Evolutionary conservation across 257 asterid genomes (phyloP), one percentile per base, ranked within the genome.

Genomic region (Striga asiatica): DNA sequence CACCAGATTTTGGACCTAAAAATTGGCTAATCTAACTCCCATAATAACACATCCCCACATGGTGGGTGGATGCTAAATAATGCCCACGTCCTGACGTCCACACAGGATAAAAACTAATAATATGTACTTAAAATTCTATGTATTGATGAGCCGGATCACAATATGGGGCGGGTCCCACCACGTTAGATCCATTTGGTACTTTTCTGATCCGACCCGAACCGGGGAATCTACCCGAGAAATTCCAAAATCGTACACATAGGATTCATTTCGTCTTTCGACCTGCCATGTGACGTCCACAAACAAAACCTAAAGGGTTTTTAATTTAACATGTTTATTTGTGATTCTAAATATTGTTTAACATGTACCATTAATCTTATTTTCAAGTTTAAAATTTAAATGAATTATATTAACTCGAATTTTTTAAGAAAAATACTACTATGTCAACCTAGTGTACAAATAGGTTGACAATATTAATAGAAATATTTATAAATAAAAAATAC

Each of bases 101-200:
- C 17, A 6, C 5, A 38, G 6, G 16, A n/a, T 7, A 1, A 6
- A 2, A 34, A 11, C 9, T 35, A 2, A 12, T 3, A 38, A 38
- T 38, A 12, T 38, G 7, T 8, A 14, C 16, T 43, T 24, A 24
- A 20, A 16, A 57, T 61, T 29, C 46, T 21, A 48, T 21, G 70
- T n/a, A 57, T 71, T 72, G 71, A 13, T 37, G 16, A 17, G 61
- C 54, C 65, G 64, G 74, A 70, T 67, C 3, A 18, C 58, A 58
- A 9, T 38, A 61, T 24, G 35, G 3, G 35, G 35, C 35, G 23
- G 8, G 29, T 46, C 81, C 81, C n/a, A 64, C 83, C 87, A 80
- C 74, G 79, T 80, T 74, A 58, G 52, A 60, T 68, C 75, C 73
- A 76, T 61, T 65, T 62, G n/a, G 37, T 22, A 27, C 13, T 14